Percentiles rank a stretch among this genome's conserved stretches.
Conservation (phyloP, 1,139 yeast genomes). For the Kodamaea alishanica region DNA sequence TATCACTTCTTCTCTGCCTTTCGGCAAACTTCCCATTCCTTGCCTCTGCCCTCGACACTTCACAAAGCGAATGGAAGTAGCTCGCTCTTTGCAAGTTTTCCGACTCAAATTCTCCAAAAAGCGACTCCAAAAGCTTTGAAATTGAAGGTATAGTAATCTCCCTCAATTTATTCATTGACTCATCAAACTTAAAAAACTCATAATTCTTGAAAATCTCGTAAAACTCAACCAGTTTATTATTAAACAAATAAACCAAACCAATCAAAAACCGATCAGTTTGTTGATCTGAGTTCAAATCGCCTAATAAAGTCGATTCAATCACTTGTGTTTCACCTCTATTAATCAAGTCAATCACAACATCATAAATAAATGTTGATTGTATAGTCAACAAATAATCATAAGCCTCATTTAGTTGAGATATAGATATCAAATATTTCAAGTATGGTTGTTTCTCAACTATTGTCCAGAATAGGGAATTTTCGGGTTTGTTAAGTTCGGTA, state of each 20-base stretch:
- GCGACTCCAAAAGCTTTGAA: conserved; percentile 19
- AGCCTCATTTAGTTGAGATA: conserved; percentile 21
- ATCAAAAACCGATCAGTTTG: conserved; percentile 28
- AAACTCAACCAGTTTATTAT: conserved; percentile 25
- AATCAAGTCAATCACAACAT: conserved; percentile 32
- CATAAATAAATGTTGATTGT: conserved; percentile 21
- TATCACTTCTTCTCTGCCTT: no score
- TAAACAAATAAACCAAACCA: conserved; percentile 35
- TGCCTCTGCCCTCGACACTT: conserved; percentile 24
- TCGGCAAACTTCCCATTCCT: background rate
- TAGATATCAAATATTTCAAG: conserved; percentile 21
- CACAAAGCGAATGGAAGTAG: conserved; percentile 36
- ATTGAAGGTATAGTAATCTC: conserved; percentile 20
- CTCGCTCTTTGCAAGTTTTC: conserved; percentile 20
- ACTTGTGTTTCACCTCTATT: conserved; percentile 26
- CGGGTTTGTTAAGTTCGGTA: conserved; percentile 14
- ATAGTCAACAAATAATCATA: conserved; percentile 24
- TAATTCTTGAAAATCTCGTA: conserved; percentile 22
- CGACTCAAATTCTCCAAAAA: conserved; percentile 15
- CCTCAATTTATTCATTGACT: conserved; percentile 14
- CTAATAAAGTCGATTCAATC: conserved; percentile 18
- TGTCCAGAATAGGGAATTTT: conserved; percentile 29
- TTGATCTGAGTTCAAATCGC: conserved; percentile 16
- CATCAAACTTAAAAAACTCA: conserved; percentile 11
- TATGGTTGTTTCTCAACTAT: conserved; percentile 19